Percentiles rank a stretch among this genome's conserved stretches.
Conservation (phyloP, 2,329 filamentous ascomycete species). For the Septoria linicola region DNA sequence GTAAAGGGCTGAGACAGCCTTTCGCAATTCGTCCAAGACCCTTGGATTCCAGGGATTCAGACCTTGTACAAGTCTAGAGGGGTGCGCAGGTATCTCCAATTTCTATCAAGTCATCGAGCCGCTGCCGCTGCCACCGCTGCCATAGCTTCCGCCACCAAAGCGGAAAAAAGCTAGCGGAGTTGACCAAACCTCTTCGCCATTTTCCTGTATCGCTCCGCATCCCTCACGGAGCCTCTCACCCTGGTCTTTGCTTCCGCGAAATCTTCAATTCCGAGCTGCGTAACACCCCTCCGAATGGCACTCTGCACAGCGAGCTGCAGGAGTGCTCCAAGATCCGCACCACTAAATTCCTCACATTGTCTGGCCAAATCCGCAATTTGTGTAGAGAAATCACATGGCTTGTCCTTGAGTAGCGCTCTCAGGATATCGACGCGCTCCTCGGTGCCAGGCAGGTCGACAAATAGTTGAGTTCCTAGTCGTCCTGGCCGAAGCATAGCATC, state of each 20-base stretch:
- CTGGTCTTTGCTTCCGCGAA: conserved; percentile 45
- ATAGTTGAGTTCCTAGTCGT: conserved; percentile 81
- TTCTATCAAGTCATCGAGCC: too few species aligned
- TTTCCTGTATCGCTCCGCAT: conserved; percentile 57
- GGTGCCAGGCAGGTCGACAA: conserved; percentile 78
- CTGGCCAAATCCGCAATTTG: conserved; percentile 62
- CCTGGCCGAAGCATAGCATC: conserved; percentile 91
- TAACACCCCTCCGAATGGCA: conserved; percentile 51
- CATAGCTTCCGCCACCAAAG: too few species aligned
- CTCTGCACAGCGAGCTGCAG: conserved; percentile 59
- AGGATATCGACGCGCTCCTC: conserved; percentile 85
- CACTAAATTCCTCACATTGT: conserved; percentile 74
- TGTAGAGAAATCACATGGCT: conserved; percentile 52
- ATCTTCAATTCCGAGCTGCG: conserved; percentile 50
- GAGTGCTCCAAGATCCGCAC: conserved; percentile 62
- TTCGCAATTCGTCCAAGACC: too few species aligned
- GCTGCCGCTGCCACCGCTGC: too few species aligned
- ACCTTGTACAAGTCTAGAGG: too few species aligned
- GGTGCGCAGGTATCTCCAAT: too few species aligned
- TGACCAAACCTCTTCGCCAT: conserved; percentile 44
- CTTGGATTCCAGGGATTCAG: too few species aligned
- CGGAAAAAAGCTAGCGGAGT: not conserved
- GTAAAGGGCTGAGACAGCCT: too few species aligned
- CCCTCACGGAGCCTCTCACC: conserved; percentile 55
- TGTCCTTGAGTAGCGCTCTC: conserved; percentile 60